Conservation (phyloP, 257 asterid genomes). For the Nyctanthes arbortristis region DNA sequence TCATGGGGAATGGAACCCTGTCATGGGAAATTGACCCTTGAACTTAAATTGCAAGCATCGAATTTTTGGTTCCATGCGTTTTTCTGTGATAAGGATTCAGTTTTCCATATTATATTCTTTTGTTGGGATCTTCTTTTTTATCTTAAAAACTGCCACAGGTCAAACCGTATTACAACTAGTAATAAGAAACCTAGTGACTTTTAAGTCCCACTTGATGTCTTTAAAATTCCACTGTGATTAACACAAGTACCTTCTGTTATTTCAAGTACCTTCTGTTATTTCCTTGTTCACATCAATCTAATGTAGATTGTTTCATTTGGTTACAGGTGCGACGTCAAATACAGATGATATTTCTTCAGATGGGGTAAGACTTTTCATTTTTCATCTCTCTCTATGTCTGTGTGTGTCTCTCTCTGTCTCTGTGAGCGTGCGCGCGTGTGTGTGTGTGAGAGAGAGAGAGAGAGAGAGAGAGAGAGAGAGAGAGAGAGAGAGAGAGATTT, state of each 20-base stretch:
- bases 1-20: slow-evolving; percentile 8
- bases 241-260: neutral
- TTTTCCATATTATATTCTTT: neutral
- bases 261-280: neutral
- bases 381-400: neutral
- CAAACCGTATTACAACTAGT: slow-evolving; percentile 7
- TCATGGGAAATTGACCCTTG: slow-evolving; percentile 1
- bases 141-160: neutral
- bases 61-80: neutral
- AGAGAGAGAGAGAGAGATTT: no score
- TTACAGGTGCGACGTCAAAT: slow-evolving; percentile 84
- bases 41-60: neutral
- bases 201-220: neutral
- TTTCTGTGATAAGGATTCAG: neutral
- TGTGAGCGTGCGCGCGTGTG: no score
- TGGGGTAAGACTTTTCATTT: slow-evolving; percentile 66
- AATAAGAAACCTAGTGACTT: neutral
- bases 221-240: neutral
- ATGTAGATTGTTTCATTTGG: slow-evolving; percentile 13
- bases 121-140: neutral
- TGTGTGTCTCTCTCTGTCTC: no score
- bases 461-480: no score
- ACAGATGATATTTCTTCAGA: slow-evolving; percentile 83
- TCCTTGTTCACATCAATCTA: neutral
- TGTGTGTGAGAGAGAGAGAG: no score